Percentiles rank a stretch among this genome's conserved stretches.
Evolutionary conservation across 2,329 filamentous ascomycete species (phyloP).

Genomic region (Zasmidium angulare): DNA sequence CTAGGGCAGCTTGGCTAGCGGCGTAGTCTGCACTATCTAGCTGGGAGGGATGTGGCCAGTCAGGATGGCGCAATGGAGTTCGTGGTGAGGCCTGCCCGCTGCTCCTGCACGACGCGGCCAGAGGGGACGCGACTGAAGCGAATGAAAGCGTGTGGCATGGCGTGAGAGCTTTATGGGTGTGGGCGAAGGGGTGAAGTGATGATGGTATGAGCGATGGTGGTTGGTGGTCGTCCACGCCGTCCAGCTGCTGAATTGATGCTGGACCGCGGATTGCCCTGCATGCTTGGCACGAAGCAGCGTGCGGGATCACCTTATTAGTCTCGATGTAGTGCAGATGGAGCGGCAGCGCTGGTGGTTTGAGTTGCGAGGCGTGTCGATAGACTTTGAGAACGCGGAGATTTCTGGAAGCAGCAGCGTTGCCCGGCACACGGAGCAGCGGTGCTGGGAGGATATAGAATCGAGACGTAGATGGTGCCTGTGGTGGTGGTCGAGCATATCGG

Average conservation of each 20-base stretch:
- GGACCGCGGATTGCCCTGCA: not conserved
- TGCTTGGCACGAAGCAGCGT: not conserved
- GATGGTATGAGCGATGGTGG: not conserved
- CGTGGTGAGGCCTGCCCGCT: not conserved
- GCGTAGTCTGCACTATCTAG: not conserved
- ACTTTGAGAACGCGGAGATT: slow-evolving; percentile 2
- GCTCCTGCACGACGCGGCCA: not conserved
- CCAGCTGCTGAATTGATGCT: slow-evolving; percentile 1
- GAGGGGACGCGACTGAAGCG: not conserved
- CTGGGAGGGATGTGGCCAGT: slow-evolving; percentile 2
- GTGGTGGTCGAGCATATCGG: too few relatives aligned
- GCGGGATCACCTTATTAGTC: not conserved
- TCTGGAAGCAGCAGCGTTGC: too few relatives aligned
- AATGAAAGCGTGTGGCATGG: not conserved
- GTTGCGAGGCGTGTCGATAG: slow-evolving; percentile 7
- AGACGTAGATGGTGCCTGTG: too few relatives aligned
- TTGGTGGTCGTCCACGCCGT: not conserved
- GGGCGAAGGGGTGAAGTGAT: not conserved
- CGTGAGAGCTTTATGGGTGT: not conserved
- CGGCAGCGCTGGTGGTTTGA: not conserved
- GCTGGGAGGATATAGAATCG: too few relatives aligned
- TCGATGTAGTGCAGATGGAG: not conserved
- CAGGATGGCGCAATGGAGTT: slow-evolving; percentile 9
- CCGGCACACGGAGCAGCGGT: too few relatives aligned
- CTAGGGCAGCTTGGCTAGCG: slow-evolving; percentile 2